Conservation (phyloP, 2,329 filamentous ascomycete species). For the Colletotrichum somersetense region DNA sequence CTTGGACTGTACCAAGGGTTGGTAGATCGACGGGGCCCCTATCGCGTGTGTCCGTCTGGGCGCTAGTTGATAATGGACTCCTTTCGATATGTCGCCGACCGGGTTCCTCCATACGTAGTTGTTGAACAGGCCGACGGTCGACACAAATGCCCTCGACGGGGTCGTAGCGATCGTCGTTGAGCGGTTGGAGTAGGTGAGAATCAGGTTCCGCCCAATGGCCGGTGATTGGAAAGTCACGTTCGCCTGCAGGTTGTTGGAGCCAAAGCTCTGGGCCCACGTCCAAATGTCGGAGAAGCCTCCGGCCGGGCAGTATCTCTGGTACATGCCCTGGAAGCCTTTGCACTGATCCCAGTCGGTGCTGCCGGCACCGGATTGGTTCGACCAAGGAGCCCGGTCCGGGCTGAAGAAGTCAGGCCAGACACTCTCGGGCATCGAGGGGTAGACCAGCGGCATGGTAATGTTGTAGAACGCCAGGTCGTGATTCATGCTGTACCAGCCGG, state of each 20-base stretch:
- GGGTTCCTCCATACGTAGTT: neutral
- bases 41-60: neutral
- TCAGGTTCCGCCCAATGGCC: neutral
- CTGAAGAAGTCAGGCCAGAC: neutral
- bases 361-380: neutral
- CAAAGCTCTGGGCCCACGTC: conserved; percentile 1
- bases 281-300: conserved; percentile 10
- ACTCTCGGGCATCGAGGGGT: neutral
- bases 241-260: neutral
- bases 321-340: neutral
- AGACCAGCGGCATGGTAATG: neutral
- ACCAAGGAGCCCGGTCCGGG: neutral
- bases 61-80: neutral
- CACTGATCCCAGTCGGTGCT: conserved; percentile 4
- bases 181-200: neutral
- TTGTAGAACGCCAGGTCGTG: neutral
- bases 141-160: neutral
- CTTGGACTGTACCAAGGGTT: conserved; percentile 15
- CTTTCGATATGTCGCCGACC: neutral
- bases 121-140: conserved; percentile 1
- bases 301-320: conserved; percentile 4
- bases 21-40: neutral
- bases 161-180: conserved; percentile 5
- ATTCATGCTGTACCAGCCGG: conserved; percentile 4
- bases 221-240: neutral